Evolutionary conservation across 768 basidiomycete genomes (phyloP).

Genomic region (Boletus pseudo-olivaceus): DNA sequence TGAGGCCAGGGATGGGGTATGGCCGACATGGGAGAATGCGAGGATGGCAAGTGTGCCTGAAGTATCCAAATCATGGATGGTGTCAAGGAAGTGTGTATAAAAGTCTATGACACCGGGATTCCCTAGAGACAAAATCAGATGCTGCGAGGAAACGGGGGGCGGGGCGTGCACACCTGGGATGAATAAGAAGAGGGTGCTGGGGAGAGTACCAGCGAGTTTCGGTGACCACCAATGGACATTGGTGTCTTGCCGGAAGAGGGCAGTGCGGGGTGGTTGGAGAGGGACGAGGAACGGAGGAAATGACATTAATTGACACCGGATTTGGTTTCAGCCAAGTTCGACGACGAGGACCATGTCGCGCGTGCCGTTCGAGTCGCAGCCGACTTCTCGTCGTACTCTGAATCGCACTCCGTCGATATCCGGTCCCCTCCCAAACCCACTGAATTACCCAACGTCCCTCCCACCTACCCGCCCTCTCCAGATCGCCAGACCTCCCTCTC

Average conservation of each 20-base stretch:
- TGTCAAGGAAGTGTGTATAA: conserved; percentile 61
- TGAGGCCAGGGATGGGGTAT: conserved; percentile 40
- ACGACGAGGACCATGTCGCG: conserved; percentile 44
- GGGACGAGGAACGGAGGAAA: conserved; percentile 9
- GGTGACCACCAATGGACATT: conserved; percentile 50
- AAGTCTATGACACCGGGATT: conserved; percentile 64
- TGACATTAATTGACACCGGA: conserved; percentile 2
- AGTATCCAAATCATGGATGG: conserved; percentile 39
- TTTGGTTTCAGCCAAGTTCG: conserved; percentile 1
- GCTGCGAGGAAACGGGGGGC: neutral
- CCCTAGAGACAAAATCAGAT: conserved; percentile 26
- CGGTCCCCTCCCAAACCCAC: conserved; percentile 32
- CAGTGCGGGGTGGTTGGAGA: conserved; percentile 2
- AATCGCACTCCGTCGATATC: conserved; percentile 42
- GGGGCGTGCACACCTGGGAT: conserved; percentile 40
- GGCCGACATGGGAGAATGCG: conserved; percentile 62
- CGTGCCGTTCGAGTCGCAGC: conserved; percentile 25
- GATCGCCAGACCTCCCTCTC: conserved; percentile 47
- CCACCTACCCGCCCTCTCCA: conserved; percentile 55
- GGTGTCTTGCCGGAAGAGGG: conserved; percentile 6
- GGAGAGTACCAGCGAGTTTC: conserved; percentile 6
- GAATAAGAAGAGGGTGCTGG: conserved; percentile 42
- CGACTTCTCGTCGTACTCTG: conserved; percentile 36
- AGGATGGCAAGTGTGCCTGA: conserved; percentile 48
- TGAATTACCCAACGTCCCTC: conserved; percentile 35